Conservation (phyloP, 768 basidiomycete genomes). For the Trametes villosa region DNA sequence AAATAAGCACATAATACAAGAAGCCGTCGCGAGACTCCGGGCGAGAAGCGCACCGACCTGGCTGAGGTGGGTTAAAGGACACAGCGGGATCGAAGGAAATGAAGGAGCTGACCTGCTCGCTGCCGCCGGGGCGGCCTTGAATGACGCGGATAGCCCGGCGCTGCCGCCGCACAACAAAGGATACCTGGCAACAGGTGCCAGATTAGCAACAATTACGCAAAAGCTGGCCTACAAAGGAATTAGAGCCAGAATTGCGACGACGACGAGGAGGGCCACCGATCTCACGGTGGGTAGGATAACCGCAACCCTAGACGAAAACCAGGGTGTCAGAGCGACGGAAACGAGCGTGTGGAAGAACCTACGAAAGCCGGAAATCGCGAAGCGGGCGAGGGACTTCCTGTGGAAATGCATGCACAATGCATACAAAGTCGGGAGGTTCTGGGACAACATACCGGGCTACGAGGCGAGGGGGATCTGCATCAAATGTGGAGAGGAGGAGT, state of each 20-base stretch:
- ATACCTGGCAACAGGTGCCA: not conserved
- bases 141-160: too few relatives aligned
- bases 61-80: not conserved
- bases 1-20: slow-evolving; percentile 17
- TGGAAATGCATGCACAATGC: slow-evolving; percentile 17
- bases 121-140: not conserved
- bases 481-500: slow-evolving; percentile 20
- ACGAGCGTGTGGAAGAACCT: not conserved
- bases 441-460: slow-evolving; percentile 20
- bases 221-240: slow-evolving; percentile 1
- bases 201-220: not conserved
- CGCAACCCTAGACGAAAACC: too few relatives aligned
- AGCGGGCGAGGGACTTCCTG: not conserved
- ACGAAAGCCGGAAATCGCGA: not conserved
- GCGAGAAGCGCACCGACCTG: not conserved
- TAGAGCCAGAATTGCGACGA: too few relatives aligned
- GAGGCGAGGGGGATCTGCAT: slow-evolving; percentile 16
- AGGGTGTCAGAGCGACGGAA: not conserved
- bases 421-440: slow-evolving; percentile 16
- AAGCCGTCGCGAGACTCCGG: not conserved
- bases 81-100: not conserved
- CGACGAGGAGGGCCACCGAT: too few relatives aligned
- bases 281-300: not conserved
- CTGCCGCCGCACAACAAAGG: not conserved
- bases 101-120: slow-evolving; percentile 5